Base-by-base conservation (phyloP, 176 grass and related monocot species). In the Elymus sibiricus region DNA sequence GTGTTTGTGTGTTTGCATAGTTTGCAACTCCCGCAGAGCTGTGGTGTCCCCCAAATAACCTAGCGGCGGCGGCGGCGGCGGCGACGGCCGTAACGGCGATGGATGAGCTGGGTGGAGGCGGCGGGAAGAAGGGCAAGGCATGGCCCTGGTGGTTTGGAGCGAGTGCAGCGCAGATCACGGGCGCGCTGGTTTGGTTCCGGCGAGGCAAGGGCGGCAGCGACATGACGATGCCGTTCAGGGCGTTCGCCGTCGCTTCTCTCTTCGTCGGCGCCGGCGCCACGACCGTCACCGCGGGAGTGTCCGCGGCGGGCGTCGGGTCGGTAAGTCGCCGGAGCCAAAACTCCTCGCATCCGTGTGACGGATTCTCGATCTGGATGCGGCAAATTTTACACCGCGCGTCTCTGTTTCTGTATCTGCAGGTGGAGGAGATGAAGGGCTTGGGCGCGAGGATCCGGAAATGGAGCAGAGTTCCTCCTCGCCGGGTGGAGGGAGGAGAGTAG, bases 151-250 rank as follows among this genome's bases (percentile, higher is more conserved):
- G 92, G 90, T 88, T 88, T 1, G 92, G 84, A 25, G 90, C 92
- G 55, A 95, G 90, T 24, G 90, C 88, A 39, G 86, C 82, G 1
- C 93, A 98, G 79, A 31, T 39, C 8, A 69, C 77, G 0, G 49
- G 59, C 14, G 92, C 92, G 14, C 43, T 87, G 38, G 76, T 85
- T 5, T 95, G 90, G 97, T 98, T 88, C 67, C 83, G 87, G 25
- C 84, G 78, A 34, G 91, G 91, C 17, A 90, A 29, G 81, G 9
- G 82, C 35, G 93, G 91, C 42, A 11, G 51, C 40, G 91, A 78
- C n/a, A 21, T 71, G 11, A 80, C 81, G 82, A 94, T 98, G 95
- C 93, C 95, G 22, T 89, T 98, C 80, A 95, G 81, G 84, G 95
- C 93, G 68, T 95, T 98, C 87, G 86, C 62, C 73, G 85, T 93